Base-by-base conservation (phyloP, 257 asterid species). In the Nicotiana attenuata region DNA sequence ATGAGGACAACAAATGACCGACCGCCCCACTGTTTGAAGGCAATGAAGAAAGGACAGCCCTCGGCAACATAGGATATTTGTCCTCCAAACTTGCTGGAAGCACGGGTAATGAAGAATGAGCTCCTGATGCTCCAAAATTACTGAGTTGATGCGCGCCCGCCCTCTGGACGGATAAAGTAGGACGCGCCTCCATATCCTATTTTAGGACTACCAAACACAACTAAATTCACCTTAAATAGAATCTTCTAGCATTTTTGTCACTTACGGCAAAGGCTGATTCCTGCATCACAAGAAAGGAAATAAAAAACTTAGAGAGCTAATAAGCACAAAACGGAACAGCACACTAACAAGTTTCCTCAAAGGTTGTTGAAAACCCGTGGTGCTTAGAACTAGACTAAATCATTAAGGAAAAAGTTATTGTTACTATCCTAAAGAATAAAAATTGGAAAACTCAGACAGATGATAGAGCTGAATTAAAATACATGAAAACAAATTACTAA, bases 101-200 rank as follows among this genome's bases (percentile, higher is more conserved):
- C 76, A 82, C 90, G 78, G 93, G 90, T 29, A 89, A 83, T 38
- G 93, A 85, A 83, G 92, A 83, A 75, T 92, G 87, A 81, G 91
- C 85, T 81, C 93, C 93, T 28, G 97, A 89, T 56, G 89, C 88
- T 60, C 90, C 93, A 84, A 84, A 88, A 80, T 82, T 90, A 87
- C 80, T 84, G 50, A 87, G 84, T 82, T 89, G 93, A 67, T 86
- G 88, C 33, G 88, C 80, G 47, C 88, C 88, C 5, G 92, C 81
- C 83, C 91, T 85, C 80, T 87, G 96, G 81, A 91, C 80, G 45
- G 92, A 89, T 67, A 91, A 83, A 85, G 92, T 82, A 73, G 86
- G 95, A 22, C 86, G 90, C 41, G 90, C 88, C 85, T 92, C 95
- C 97, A 92, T 94, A 65, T 73, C 76, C 81, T 80, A 45, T 71